Evolutionary conservation across 140 eudicot genomes (phyloP), one percentile per base, ranked within the genome.

Genomic region (Bidens hawaiensis): DNA sequence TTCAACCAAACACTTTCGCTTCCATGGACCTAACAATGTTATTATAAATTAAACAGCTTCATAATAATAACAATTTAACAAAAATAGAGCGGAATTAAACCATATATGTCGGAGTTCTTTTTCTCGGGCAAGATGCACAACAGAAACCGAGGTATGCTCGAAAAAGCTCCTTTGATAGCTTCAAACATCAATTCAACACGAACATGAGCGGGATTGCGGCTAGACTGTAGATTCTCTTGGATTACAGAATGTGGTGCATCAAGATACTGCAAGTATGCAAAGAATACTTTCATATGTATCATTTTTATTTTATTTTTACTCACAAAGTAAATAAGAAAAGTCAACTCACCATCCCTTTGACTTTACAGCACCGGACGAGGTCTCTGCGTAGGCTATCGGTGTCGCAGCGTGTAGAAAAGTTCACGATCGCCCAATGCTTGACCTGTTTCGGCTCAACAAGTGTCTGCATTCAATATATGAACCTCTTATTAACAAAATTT

Each of bases 1-100:
- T 3, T 82, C 87, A 0, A 76, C 63, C 2, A 82, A 62, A n/a
- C 80, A 79, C 57, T 75, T 86, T 25, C 79, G 60, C 47, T 86
- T 86, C 90, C 95, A 86, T 3, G 95, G 90, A 65, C 87, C 90
- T 86, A n/a, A n/a, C n/a, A n/a, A n/a, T n/a, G 12, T 30, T 63
- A 31, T n/a, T 2, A 25, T 5, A 30, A 49, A 9, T 28, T n/a
- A n/a, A n/a, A n/a, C n/a, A n/a, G n/a, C 42, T 7, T 40, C 2
- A 8, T 7, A 24, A 38, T 62, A 62, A 3, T 33, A 4, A 33
- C 9, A 2, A 33, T 8, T 33, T 2, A 33, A 33, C 41, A 33
- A 33, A 33, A 33, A 33, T 5, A 33, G 9, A 8, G 8, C 12
- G 18, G 58, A 46, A 46, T 15, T 1, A 17, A 59, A n/a, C 89